Conservation (phyloP, 208 protist species). For the Crithidia expoeki region DNA sequence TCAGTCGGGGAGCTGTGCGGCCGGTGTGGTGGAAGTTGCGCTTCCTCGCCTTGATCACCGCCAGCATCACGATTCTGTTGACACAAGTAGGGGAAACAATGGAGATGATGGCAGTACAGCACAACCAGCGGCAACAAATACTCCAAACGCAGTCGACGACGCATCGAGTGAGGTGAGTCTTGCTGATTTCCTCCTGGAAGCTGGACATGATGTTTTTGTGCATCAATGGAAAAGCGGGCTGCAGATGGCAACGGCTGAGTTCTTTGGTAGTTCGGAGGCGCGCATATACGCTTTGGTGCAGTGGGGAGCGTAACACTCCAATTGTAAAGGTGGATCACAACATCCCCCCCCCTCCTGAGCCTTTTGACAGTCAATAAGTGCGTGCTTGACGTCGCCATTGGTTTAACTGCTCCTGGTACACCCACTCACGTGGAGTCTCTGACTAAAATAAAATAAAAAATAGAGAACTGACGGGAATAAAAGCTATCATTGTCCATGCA, state of each 20-base stretch:
- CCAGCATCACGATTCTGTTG: no score
- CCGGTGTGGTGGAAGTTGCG: conserved; percentile 8
- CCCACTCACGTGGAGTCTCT: no score
- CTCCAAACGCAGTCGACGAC: not conserved
- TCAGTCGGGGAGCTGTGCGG: not conserved
- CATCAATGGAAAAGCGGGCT: conserved; percentile 2
- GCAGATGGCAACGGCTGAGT: conserved; percentile 22
- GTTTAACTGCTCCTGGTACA: no score
- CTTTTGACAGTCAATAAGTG: no score
- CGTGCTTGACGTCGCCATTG: no score
- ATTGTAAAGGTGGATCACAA: no score
- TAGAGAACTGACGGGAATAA: no score
- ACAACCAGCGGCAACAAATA: not conserved
- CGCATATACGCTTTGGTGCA: conserved; percentile 27
- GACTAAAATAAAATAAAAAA: no score
- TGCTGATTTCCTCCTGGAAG: not conserved
- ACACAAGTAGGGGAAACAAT: not conserved
- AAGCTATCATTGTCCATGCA: no score
- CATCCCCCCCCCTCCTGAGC: no score
- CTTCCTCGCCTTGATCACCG: not conserved
- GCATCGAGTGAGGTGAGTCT: not conserved
- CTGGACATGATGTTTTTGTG: conserved; percentile 20
- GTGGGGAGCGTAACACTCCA: conserved; percentile 9
- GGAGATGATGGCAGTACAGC: not conserved
- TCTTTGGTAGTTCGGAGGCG: conserved; percentile 20